phyloP scores from a whole-genome alignment of 2,329 filamentous ascomycete genomes.

The Xylariaceae sp. region DNA sequence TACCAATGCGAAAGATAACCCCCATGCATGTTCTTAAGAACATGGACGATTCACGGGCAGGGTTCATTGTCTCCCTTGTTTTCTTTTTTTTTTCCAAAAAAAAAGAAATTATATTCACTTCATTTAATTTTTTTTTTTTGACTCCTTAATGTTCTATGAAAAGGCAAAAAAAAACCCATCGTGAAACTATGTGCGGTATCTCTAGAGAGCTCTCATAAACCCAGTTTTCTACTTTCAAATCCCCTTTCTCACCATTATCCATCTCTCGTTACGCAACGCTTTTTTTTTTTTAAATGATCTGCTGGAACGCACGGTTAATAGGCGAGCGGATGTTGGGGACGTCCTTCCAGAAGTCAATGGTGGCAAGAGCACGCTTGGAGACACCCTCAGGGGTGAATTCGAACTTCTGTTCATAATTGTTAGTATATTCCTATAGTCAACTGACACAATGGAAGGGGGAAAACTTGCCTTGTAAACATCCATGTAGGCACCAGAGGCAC shows the following conservation, averaged over 20 bases:
- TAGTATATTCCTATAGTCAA: constrained; percentile 26
- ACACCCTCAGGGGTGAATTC: constrained; percentile 98
- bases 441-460: constrained; percentile 1
- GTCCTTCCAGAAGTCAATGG: constrained; percentile 96
- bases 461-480: constrained; percentile 80
- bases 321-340: constrained; percentile 85
- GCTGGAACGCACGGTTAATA: constrained; percentile 95
- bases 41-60: no score
- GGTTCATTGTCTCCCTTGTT: no score
- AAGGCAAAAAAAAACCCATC: constrained; percentile 7
- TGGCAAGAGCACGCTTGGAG: constrained; percentile 86
- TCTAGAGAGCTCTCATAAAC: constrained; percentile 13
- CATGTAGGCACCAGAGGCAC: constrained; percentile 95
- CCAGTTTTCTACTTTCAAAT: background rate
- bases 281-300: constrained; percentile 65
- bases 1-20: no score
- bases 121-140: constrained; percentile 25
- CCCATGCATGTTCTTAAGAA: no score
- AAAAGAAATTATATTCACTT: no score
- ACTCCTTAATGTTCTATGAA: constrained; percentile 24
- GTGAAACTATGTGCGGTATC: constrained; percentile 19
- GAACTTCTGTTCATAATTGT: constrained; percentile 68
- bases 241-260: constrained; percentile 9
- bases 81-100: no score
- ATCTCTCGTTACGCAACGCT: constrained; percentile 7